Evolutionary conservation across 2,329 filamentous ascomycete genomes (phyloP).

Genomic region (Didymella exigua): DNA sequence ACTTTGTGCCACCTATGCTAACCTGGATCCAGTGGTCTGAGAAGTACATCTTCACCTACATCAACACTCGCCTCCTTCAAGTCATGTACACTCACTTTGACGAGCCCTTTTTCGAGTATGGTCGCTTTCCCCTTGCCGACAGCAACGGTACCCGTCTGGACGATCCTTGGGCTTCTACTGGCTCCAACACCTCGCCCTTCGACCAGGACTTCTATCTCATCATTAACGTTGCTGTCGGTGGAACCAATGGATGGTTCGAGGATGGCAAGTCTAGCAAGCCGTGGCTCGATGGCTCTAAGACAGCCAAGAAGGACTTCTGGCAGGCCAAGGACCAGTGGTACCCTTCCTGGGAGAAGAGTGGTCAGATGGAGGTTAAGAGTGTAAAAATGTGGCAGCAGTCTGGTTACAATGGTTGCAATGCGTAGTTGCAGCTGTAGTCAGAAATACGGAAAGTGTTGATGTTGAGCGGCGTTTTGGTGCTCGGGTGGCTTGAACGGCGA

Average conservation of each 20-base stretch:
- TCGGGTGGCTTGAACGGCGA: conserved; percentile 19
- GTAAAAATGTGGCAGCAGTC: conserved; percentile 63
- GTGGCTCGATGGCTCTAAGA: conserved; percentile 72
- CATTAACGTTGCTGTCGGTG: conserved; percentile 75
- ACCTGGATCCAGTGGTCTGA: conserved; percentile 67
- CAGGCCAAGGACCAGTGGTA: conserved; percentile 67
- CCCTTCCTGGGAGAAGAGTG: conserved; percentile 69
- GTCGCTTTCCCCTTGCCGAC: conserved; percentile 68
- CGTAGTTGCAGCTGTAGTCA: conserved; percentile 1
- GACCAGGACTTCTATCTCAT: conserved; percentile 78
- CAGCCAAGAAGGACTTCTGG: conserved; percentile 80
- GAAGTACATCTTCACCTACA: conserved; percentile 86
- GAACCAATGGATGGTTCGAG: conserved; percentile 83
- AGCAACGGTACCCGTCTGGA: conserved; percentile 68
- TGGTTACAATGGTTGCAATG: conserved; percentile 54
- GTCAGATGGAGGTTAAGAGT: conserved; percentile 70
- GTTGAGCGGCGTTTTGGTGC: conserved; percentile 17
- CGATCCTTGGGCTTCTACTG: conserved; percentile 69
- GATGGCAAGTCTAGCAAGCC: conserved; percentile 75
- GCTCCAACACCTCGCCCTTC: conserved; percentile 70
- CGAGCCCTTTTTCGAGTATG: conserved; percentile 69
- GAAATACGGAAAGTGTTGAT: neutral
- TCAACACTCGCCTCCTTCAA: conserved; percentile 79
- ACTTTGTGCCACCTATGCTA: neutral
- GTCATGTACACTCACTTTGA: conserved; percentile 79